Evolutionary conservation across 169 alveolate species (phyloP).

Genomic region (Neospora caninum): DNA sequence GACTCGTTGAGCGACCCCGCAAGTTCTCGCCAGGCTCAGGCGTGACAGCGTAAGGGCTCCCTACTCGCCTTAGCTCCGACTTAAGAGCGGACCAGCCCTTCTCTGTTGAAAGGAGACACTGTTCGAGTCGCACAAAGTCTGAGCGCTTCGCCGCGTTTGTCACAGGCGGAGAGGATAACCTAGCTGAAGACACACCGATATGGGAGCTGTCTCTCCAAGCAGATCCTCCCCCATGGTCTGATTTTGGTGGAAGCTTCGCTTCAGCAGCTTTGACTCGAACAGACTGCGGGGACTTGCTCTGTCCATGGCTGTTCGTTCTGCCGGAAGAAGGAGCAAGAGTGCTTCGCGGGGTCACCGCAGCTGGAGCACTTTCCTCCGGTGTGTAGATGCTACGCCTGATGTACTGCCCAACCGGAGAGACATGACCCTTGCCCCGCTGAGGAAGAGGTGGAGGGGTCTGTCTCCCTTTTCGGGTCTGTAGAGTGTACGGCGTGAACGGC

Average conservation of each 20-base stretch:
- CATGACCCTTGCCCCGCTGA: neutral
- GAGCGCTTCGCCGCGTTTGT: neutral
- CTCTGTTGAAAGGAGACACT: neutral
- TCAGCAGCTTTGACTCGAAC: neutral
- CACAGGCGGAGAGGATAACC: neutral
- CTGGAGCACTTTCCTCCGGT: neutral
- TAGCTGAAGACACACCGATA: neutral
- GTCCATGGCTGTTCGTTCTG: neutral
- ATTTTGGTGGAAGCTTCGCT: neutral
- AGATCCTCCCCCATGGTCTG: neutral
- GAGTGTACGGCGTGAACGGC: neutral
- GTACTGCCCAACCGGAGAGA: constrained; percentile 20
- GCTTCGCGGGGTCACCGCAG: neutral
- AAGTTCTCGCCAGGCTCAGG: neutral
- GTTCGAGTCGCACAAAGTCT: neutral
- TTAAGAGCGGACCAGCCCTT: neutral
- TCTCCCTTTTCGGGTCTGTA: neutral
- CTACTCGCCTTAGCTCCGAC: neutral
- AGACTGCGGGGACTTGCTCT: neutral
- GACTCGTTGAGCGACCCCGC: neutral
- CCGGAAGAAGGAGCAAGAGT: neutral
- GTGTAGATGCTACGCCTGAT: constrained; percentile 13
- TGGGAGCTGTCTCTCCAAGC: neutral
- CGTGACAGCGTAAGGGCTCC: constrained; percentile 12
- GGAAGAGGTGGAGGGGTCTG: neutral